Evolutionary conservation across 1,284 basidiomycete species (phyloP).

Genomic region (Ganoderma sinense): DNA sequence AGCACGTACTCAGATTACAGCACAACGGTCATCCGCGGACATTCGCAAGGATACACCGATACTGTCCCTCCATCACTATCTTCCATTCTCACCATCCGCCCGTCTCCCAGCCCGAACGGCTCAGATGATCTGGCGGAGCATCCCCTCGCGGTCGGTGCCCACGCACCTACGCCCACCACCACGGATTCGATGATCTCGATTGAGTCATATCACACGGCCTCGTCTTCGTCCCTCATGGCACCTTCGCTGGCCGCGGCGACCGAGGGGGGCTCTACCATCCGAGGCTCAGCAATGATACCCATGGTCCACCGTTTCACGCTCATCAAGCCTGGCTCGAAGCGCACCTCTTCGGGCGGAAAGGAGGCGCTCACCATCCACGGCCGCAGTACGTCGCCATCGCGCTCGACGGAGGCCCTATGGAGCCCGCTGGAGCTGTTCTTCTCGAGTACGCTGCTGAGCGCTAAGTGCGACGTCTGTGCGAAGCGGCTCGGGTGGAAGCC

Average conservation of each 20-base stretch:
- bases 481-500: conserved; percentile 89
- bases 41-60: conserved; percentile 47
- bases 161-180: conserved; percentile 33
- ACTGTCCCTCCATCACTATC: conserved; percentile 66
- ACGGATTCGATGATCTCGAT: conserved; percentile 62
- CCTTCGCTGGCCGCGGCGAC: conserved; percentile 72
- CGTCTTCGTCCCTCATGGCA: conserved; percentile 49
- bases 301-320: conserved; percentile 87
- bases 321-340: conserved; percentile 77
- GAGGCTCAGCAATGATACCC: conserved; percentile 49
- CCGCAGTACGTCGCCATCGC: conserved; percentile 41
- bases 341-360: conserved; percentile 23
- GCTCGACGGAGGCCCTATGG: conserved; percentile 56
- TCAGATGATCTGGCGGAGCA: conserved; percentile 34
- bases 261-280: conserved; percentile 74
- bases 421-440: conserved; percentile 83
- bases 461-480: conserved; percentile 83
- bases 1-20: conserved; percentile 67
- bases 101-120: conserved; percentile 57
- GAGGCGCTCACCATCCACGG: conserved; percentile 21
- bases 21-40: conserved; percentile 67
- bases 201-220: conserved; percentile 75
- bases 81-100: conserved; percentile 76
- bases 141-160: conserved; percentile 34
- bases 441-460: conserved; percentile 68